Evolutionary conservation across 83 land plant species (phyloP), one percentile per base, ranked within the genome.

Genomic region (Diphasiastrum complanatum): DNA sequence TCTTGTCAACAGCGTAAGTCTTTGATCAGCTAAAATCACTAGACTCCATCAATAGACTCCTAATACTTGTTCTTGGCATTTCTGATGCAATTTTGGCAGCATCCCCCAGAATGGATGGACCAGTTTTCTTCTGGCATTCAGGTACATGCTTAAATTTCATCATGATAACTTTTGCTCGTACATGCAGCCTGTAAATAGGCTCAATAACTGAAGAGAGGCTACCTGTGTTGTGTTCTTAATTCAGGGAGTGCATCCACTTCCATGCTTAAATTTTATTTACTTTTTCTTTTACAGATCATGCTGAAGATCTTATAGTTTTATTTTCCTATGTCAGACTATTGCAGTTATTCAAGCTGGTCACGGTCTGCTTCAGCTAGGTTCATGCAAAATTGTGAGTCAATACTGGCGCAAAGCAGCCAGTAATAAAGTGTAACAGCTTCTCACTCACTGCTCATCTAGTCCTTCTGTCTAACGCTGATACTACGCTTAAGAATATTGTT

Each of bases 281-380:
- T n/a, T n/a, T n/a, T n/a, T n/a, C n/a, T n/a, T n/a, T 46, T 2
- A 40, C 25, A 0, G 10, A 47, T 36, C 20, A 12, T 24, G 20
- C 40, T 14, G 16, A 55, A 19, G 34, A 11, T n/a, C 23, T 23
- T 54, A 31, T 19, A 3, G 26, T 20, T 63, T 48, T 63, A 49
- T 1, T 33, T 20, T n/a, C 30, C 20, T 2, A 5, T 31, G 24
- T 3, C 63, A 89, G 95, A 89, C 95, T 5, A 89, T 89, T 47
- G 96, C 91, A 33, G 96, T 89, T 22, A 89, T 89, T 70, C 96
- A 89, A 79, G 96, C 96, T 67, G 96, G 87, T 16, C 96, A 89
- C 68, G 96, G 96, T 30, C 85, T 89, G 26, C 85, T 89, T 0
- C 96, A 89, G 47, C 64, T 89, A 25, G 96, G 96, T 29, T 89